Evolutionary conservation across 805 yeast genomes (phyloP), one percentile per base, ranked within the genome.

Genomic region (Suhomyces kilbournensis): DNA sequence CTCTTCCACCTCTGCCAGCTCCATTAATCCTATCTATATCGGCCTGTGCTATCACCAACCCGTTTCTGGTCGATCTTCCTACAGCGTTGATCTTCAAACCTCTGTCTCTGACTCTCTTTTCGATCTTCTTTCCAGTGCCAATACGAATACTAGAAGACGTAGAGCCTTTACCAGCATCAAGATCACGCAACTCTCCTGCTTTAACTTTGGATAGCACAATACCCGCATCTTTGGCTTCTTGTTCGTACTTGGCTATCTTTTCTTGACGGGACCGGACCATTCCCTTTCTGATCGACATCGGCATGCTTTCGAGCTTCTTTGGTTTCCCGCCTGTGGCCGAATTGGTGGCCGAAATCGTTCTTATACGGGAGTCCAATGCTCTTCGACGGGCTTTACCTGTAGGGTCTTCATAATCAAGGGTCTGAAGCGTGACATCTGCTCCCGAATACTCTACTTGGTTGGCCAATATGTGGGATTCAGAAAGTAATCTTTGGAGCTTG

Each of bases 181-280:
- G 63, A 51, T 74, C 74, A 60, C 94, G 75, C 51, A 85, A 73
- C 55, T 85, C 82, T 6, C 90, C 92, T 68, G 84, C 85, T 60
- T 76, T 78, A 25, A 78, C 83, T 61, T 80, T 84, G 3, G 96
- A 83, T 43, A 93, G 72, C n/a, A 94, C 79, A 51, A 93, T 88
- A 12, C 98, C 98, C 4, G 96, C 96, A 17, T 93, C 93, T 55
- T 75, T 79, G 7, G 99, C 97, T 48, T 89, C 91, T 48, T 77
- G 73, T 65, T 89, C 96, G 62, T 76, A 82, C 60, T 80, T 80
- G 22, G 71, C 65, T 17, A 82, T 80, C 56, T 83, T 80, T 19
- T 71, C 66, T 34, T 78, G 69, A 45, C 85, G 80, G 44, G 84
- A 78, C 34, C 75, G 70, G 23, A 89, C 74, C 85, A 92, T 87